Percentiles rank a stretch among this genome's conserved stretches.
Conservation (phyloP, 768 basidiomycete species). For the Coprinopsis sp. region DNA sequence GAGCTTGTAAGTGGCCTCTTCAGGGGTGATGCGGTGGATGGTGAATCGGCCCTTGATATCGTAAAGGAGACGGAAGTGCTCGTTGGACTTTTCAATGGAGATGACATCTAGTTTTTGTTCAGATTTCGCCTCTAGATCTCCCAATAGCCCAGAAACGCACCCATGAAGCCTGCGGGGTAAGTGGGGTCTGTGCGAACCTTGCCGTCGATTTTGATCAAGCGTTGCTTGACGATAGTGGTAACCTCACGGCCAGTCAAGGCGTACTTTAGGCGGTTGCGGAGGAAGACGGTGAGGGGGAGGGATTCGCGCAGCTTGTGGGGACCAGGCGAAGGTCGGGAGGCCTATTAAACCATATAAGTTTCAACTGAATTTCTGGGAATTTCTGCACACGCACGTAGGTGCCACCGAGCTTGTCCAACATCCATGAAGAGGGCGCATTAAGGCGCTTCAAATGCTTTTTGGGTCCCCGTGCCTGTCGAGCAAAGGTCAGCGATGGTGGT, state of each 20-base stretch:
- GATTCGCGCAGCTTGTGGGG: conserved; percentile 99
- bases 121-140: background rate
- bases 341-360: conserved; percentile 37
- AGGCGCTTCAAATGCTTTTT: conserved; percentile 99
- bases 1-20: conserved; percentile 97
- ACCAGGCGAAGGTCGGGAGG: conserved; percentile 95
- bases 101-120: conserved; percentile 67
- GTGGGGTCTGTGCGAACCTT: conserved; percentile 98
- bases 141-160: conserved; percentile 40
- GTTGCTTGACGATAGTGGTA: conserved; percentile 89
- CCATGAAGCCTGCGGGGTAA: conserved; percentile 97
- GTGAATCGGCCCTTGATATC: conserved; percentile 99
- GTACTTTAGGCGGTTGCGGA: conserved; percentile 99
- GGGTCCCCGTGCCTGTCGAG: conserved; percentile 84
- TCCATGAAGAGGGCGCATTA: conserved; percentile 97
- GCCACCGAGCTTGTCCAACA: conserved; percentile 97
- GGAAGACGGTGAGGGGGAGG: conserved; percentile 94
- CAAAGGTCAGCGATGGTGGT: conserved; percentile 22
- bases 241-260: conserved; percentile 97
- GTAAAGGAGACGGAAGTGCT: conserved; percentile 99
- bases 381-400: conserved; percentile 61
- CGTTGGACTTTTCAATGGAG: conserved; percentile 95
- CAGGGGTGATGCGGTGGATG: conserved; percentile 97
- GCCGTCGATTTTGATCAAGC: conserved; percentile 96
- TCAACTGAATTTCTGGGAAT: conserved; percentile 14